A percentile compares a stretch with the other conserved stretches of the same genome.
phyloP scores from a whole-genome alignment of 331 rosid species.

The Saraca asoca region DNA sequence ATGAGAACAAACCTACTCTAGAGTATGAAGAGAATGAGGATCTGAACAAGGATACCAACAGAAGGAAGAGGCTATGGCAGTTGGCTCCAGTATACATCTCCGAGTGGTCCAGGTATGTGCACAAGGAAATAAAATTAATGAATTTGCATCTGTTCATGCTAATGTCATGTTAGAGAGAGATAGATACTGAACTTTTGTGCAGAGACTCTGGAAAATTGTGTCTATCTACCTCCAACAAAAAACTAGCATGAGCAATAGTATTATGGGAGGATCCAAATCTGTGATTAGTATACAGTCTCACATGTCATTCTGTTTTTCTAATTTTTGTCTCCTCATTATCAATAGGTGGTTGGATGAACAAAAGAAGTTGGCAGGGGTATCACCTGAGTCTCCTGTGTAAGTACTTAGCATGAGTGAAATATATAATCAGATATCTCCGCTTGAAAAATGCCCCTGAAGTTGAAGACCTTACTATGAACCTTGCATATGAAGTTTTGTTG shows the following conservation, averaged over 20 bases:
- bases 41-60: constrained; percentile 42
- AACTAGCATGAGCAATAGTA: too few species aligned
- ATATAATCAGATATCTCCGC: neutral
- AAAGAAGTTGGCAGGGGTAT: constrained; percentile 77
- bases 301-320: constrained; percentile 9
- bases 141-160: too few species aligned
- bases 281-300: neutral
- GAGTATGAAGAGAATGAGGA: constrained; percentile 69
- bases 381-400: constrained; percentile 89
- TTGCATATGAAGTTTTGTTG: neutral
- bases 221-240: too few species aligned
- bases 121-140: neutral
- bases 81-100: constrained; percentile 55
- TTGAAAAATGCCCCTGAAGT: too few species aligned
- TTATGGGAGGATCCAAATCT: too few species aligned
- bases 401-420: constrained; percentile 30
- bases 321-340: constrained; percentile 10
- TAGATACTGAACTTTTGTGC: too few species aligned
- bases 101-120: constrained; percentile 80
- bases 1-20: constrained; percentile 59
- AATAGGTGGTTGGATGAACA: constrained; percentile 88
- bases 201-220: too few species aligned
- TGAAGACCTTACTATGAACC: constrained; percentile 8
- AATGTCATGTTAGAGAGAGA: too few species aligned
- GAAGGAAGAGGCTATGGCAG: constrained; percentile 93